These are phyloP conservation scores for Furcasterigmium sp. DNA, from an alignment of 2,329 filamentous ascomycete genomes.

Conservation along the genomic window DNA sequence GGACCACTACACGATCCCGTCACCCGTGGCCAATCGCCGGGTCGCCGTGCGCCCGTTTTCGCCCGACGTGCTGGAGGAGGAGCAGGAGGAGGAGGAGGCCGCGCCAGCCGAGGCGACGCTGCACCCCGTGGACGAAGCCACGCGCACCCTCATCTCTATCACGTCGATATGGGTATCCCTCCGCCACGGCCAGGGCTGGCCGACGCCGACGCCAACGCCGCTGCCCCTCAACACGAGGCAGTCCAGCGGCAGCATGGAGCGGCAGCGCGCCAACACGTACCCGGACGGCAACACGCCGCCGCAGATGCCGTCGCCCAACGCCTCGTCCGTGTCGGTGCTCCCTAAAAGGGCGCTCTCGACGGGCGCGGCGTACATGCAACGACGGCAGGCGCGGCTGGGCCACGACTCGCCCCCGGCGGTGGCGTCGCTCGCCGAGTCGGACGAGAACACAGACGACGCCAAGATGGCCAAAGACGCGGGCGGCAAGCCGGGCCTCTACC, in stretches of 20 bases:
- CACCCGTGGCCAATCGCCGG: conserved; percentile 37
- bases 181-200: conserved; percentile 13
- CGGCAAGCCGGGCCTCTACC: conserved; percentile 6
- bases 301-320: conserved; percentile 5
- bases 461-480: background rate
- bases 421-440: conserved; percentile 2
- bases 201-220: background rate
- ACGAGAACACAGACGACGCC: conserved; percentile 1
- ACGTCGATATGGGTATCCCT: conserved; percentile 18
- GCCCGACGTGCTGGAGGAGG: background rate
- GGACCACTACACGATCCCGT: conserved; percentile 59
- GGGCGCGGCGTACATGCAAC: conserved; percentile 17
- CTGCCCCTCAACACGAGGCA: conserved; percentile 2
- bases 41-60: background rate
- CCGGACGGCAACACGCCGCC: conserved; percentile 3
- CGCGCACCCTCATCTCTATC: conserved; percentile 15
- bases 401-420: conserved; percentile 4
- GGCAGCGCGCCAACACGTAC: conserved; percentile 7
- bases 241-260: conserved; percentile 4
- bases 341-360: conserved; percentile 15
- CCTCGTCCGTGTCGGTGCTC: background rate
- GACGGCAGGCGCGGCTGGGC: conserved; percentile 11
- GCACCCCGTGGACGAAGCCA: conserved; percentile 15
- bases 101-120: conserved; percentile 6
- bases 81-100: background rate